Evolutionary conservation across 1,284 basidiomycete species (phyloP), one percentile per base, ranked within the genome.

Genomic region (Puccinia hordei): DNA sequence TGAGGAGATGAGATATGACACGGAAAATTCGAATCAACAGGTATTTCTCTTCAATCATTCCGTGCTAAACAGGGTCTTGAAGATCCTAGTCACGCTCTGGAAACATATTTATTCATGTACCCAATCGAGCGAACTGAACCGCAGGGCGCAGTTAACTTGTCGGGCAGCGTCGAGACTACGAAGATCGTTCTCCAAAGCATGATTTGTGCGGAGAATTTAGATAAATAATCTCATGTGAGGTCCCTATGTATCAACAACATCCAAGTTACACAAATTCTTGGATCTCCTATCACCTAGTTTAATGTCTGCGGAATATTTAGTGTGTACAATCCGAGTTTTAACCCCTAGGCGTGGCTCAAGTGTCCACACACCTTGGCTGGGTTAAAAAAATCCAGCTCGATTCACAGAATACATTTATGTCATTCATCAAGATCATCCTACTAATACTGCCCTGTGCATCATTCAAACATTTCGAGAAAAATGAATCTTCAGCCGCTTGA

Each of bases 141-240:
- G 19, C n/a, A 55, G 46, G 46, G 17, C 53, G 22, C 53, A 24
- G 53, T 55, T 24, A 55, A 24, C 53, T 17, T 24, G 53, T 55
- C 53, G 9, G 53, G 6, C 3, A 10, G 19, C 19, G 53, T 55
- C 53, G 4, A n/a, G 6, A 12, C 24, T 24, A 24, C 5, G 53
- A 55, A 55, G 53, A 55, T 55, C 53, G 19, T 2, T 55, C 53
- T 13, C n/a, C n/a, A 55, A 55, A n/a, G 53, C 53, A 55, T 55
- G 53, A 55, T 55, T 55, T 55, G n/a, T 55, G 19, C 53, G 53
- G 53, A 55, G n/a, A 12, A 55, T 27, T 55, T n/a, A n/a, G n/a
- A n/a, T n/a, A n/a, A n/a, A n/a, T n/a, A n/a, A n/a, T n/a, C n/a
- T n/a, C n/a, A n/a, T n/a, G n/a, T n/a, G n/a, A 6, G 24, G 9